Evolutionary conservation across 2,329 filamentous ascomycete genomes (phyloP).

Genomic region (Fonsecaea pugnacius): DNA sequence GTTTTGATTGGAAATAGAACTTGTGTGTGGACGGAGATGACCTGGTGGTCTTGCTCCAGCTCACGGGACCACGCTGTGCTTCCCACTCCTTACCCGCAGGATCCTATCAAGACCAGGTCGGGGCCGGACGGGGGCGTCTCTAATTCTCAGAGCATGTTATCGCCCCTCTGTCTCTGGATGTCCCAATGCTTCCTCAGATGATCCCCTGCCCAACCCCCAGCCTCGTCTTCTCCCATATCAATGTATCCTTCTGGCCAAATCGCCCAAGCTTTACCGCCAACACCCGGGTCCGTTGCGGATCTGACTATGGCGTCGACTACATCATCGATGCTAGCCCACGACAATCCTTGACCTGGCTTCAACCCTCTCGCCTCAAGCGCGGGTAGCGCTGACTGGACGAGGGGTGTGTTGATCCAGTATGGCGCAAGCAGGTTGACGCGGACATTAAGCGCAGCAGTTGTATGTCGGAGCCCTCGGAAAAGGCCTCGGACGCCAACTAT

Average conservation of each 20-base stretch:
- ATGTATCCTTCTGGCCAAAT: constrained; percentile 12
- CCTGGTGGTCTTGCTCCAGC: background rate
- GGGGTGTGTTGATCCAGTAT: constrained; percentile 17
- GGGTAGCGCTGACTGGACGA: constrained; percentile 3
- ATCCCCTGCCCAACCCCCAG: constrained; percentile 7
- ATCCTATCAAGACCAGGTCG: background rate
- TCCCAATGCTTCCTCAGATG: constrained; percentile 11
- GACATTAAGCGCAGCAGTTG: constrained; percentile 10
- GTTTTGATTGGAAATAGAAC: background rate
- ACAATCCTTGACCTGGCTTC: constrained; percentile 5
- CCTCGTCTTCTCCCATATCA: constrained; percentile 14
- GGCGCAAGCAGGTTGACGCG: constrained; percentile 18
- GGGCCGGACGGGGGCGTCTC: background rate
- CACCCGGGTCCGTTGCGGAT: constrained; percentile 15
- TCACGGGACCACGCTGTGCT: background rate
- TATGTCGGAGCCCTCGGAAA: constrained; percentile 27
- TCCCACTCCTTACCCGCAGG: background rate
- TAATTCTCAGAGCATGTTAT: constrained; percentile 3
- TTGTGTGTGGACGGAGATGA: background rate
- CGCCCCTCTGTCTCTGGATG: constrained; percentile 3
- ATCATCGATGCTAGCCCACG: constrained; percentile 12
- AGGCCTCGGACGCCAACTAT: constrained; percentile 31
- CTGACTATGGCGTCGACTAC: constrained; percentile 19
- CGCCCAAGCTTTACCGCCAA: constrained; percentile 11
- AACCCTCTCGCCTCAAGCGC: background rate